Base-by-base conservation (phyloP, 164 flowering plant genomes). In the Paratinospora sagittata region DNA sequence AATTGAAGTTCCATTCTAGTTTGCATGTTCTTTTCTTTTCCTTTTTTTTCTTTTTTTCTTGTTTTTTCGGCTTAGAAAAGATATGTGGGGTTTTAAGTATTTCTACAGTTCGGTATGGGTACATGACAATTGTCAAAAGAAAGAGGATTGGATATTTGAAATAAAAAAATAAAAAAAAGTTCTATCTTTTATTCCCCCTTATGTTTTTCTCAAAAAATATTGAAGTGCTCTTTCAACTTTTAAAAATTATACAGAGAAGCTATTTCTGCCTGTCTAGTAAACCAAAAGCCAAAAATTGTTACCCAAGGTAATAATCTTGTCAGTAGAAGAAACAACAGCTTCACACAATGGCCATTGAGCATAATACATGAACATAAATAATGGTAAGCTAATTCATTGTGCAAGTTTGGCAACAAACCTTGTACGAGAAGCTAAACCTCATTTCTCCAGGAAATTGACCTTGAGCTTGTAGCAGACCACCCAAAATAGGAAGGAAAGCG, bases 361-460 rank as follows among this genome's bases (percentile, higher is more conserved):
- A 52, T 52, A n/a, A n/a, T n/a, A n/a, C n/a, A n/a, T n/a, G 19
- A 52, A 52, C 6, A 52, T 52, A 52, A 39, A 39, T 39, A 7
- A 8, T 39, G 27, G 7, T 21, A 61, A 61, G 23, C 27, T 61
- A 61, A 63, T 47, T 74, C n/a, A 16, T 26, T 49, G 23, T 52
- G 26, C 16, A 30, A 43, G 41, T 41, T 73, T 16, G 17, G 23
- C 9, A 73, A 33, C 85, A 72, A 65, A 92, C 98, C 93, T 95
- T 95, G 83, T 88, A 83, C 58, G 98, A 92, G 79, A 80, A 95
- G 82, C 97, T 92, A 76, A 85, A 84, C 72, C 81, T 88, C 85
- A 88, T 88, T 68, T 95, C 97, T 68, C 99, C 97, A 13, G 99
- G 99, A 79, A 85, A 88, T 82, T 88, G 97, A 72, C 99, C 97